Conservation (phyloP, 2,329 filamentous ascomycete species). For the Madurella fahalii region DNA sequence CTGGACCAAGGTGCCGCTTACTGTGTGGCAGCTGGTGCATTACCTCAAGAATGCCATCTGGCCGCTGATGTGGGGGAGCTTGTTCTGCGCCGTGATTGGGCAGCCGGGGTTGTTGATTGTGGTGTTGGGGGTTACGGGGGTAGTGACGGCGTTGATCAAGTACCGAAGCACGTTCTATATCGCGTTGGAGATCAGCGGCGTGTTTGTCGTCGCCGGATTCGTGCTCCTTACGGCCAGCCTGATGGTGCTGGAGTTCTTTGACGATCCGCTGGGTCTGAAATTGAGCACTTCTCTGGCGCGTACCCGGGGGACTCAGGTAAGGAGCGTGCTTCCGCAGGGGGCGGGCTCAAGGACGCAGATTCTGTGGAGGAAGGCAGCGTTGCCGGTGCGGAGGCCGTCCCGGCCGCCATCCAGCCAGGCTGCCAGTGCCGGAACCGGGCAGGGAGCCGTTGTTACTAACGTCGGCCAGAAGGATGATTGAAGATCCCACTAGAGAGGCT, state of each 20-base stretch:
- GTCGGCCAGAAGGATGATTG: too few relatives aligned
- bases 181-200: constrained; percentile 35
- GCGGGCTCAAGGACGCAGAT: constrained; percentile 2
- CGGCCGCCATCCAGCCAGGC: too few relatives aligned
- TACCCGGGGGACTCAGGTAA: background rate
- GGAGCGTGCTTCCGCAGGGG: background rate
- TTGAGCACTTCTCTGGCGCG: constrained; percentile 6
- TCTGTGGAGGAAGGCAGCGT: constrained; percentile 3
- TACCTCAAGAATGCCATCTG: constrained; percentile 13
- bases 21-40: constrained; percentile 11
- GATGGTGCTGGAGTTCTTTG: constrained; percentile 18
- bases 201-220: constrained; percentile 30
- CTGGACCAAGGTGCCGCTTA: constrained; percentile 12
- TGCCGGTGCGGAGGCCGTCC: background rate
- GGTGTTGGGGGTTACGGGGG: constrained; percentile 5
- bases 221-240: constrained; percentile 5
- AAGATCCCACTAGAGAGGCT: too few relatives aligned
- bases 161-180: constrained; percentile 38
- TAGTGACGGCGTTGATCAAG: constrained; percentile 26
- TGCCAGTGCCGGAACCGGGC: too few relatives aligned
- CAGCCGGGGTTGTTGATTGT: constrained; percentile 23
- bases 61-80: constrained; percentile 15
- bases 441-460: too few relatives aligned
- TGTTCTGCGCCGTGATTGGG: constrained; percentile 10
- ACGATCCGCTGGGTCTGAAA: constrained; percentile 18